Percentiles rank a stretch among this genome's conserved stretches.
Conservation (phyloP, 2,329 filamentous ascomycete genomes). For the Monosporascus cannonballus region DNA sequence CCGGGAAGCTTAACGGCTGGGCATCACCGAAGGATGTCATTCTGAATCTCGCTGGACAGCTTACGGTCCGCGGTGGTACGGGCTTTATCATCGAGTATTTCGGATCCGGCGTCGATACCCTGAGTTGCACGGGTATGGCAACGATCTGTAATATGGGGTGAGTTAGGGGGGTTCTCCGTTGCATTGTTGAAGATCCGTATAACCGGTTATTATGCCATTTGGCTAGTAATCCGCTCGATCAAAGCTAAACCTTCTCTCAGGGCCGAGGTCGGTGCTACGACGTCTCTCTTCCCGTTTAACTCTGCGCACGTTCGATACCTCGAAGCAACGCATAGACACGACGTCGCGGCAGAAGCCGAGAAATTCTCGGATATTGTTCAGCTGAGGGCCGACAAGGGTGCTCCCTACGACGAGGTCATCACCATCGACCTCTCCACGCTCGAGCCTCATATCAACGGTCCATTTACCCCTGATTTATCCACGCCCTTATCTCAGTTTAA, state of each 20-base stretch:
- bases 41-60: constrained; percentile 75
- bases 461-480: constrained; percentile 91
- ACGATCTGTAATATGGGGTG: constrained; percentile 82
- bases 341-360: constrained; percentile 62
- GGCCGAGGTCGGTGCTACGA: constrained; percentile 88
- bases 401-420: constrained; percentile 85
- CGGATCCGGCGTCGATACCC: constrained; percentile 79
- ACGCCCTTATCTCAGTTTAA: constrained; percentile 90
- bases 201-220: no score
- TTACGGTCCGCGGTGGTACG: constrained; percentile 91
- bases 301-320: constrained; percentile 80
- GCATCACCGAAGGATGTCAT: constrained; percentile 95
- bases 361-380: constrained; percentile 47
- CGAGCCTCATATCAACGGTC: constrained; percentile 95
- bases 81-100: constrained; percentile 94
- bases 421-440: constrained; percentile 84
- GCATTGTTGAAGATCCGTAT: no score
- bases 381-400: constrained; percentile 71
- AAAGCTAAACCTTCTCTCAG: no score
- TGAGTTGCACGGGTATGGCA: constrained; percentile 90
- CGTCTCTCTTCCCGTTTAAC: constrained; percentile 91
- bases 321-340: constrained; percentile 69
- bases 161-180: no score
- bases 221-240: no score
- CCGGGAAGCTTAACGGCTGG: constrained; percentile 83